Percentiles rank a stretch among this genome's conserved stretches.
Evolutionary conservation across 352 stramenopile species (phyloP).

Genomic region (Sclerospora graminicola): DNA sequence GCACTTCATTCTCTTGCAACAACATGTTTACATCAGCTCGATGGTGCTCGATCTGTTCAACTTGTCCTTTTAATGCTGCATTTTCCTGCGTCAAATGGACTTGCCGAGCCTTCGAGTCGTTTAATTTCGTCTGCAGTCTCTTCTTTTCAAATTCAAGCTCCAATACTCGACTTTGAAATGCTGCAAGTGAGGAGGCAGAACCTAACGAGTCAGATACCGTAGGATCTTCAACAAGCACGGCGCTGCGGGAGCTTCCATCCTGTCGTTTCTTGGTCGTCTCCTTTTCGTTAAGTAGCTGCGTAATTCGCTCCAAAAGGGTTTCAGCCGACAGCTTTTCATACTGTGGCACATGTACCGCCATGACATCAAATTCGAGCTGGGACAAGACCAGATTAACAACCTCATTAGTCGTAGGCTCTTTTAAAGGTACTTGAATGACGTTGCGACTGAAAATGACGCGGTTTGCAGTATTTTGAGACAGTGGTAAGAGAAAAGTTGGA

Average conservation of each 20-base stretch:
- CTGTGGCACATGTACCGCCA: conserved; percentile 59
- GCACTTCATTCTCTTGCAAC: conserved; percentile 48
- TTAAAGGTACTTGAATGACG: conserved; percentile 69
- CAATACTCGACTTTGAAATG: conserved; percentile 45
- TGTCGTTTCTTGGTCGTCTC: conserved; percentile 25
- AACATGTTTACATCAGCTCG: conserved; percentile 40
- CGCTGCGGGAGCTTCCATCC: conserved; percentile 7
- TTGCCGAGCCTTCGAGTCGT: conserved; percentile 41
- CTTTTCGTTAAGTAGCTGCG: conserved; percentile 38
- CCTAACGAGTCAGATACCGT: background rate
- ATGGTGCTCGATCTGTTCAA: conserved; percentile 37
- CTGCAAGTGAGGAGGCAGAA: conserved; percentile 24
- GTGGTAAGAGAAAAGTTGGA: conserved; percentile 6
- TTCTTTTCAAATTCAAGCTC: conserved; percentile 68
- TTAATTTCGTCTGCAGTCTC: conserved; percentile 52
- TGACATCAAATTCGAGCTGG: conserved; percentile 66
- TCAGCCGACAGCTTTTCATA: conserved; percentile 52
- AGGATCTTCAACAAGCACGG: too few relatives aligned
- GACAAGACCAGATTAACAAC: conserved; percentile 69
- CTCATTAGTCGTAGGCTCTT: conserved; percentile 26
- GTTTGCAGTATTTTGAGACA: conserved; percentile 15
- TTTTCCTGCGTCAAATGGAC: conserved; percentile 68
- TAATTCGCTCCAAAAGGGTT: conserved; percentile 49
- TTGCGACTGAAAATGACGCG: conserved; percentile 56
- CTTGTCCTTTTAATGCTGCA: conserved; percentile 34